Conservation (phyloP, 2,329 filamentous ascomycete species). For the Xylariaceae sp. region DNA sequence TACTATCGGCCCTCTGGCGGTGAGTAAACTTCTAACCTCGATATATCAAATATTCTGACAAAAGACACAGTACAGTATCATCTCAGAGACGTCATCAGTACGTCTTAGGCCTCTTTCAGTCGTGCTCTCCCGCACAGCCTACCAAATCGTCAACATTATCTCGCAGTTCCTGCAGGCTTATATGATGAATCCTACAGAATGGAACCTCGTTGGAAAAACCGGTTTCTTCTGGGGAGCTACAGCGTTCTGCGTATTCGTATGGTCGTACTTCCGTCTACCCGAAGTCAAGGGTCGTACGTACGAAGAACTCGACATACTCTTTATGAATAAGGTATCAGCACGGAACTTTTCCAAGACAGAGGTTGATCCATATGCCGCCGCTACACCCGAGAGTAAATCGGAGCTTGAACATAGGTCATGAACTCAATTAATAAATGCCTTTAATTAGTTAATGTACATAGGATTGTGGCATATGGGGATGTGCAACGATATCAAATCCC, state of each 20-base stretch:
- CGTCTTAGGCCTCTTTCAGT: conserved; percentile 51
- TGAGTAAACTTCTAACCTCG: conserved; percentile 33
- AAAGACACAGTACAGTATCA: conserved; percentile 44
- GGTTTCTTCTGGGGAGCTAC: conserved; percentile 48
- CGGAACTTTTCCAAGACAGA: conserved; percentile 42
- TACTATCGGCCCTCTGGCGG: conserved; percentile 50
- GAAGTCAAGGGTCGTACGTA: conserved; percentile 55
- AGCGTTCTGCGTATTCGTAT: conserved; percentile 48
- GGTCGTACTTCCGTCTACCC: conserved; percentile 54
- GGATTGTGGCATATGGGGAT: too few relatives aligned
- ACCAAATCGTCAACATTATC: conserved; percentile 49
- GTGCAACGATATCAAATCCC: too few relatives aligned
- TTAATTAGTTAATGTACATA: background rate
- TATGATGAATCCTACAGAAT: conserved; percentile 42
- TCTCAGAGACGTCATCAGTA: conserved; percentile 51
- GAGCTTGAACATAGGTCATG: conserved; percentile 21
- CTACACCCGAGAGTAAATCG: conserved; percentile 9
- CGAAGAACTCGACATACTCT: conserved; percentile 57
- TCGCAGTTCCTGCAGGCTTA: conserved; percentile 44
- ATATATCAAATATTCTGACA: conserved; percentile 9
- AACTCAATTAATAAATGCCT: background rate
- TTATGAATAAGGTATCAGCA: conserved; percentile 45
- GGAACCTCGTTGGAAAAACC: conserved; percentile 46
- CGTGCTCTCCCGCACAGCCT: conserved; percentile 46
- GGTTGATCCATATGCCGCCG: conserved; percentile 35